Percentiles rank a stretch among this genome's conserved stretches.
Conservation (phyloP, 345 rosid species). For the Hypericum androsaemum region DNA sequence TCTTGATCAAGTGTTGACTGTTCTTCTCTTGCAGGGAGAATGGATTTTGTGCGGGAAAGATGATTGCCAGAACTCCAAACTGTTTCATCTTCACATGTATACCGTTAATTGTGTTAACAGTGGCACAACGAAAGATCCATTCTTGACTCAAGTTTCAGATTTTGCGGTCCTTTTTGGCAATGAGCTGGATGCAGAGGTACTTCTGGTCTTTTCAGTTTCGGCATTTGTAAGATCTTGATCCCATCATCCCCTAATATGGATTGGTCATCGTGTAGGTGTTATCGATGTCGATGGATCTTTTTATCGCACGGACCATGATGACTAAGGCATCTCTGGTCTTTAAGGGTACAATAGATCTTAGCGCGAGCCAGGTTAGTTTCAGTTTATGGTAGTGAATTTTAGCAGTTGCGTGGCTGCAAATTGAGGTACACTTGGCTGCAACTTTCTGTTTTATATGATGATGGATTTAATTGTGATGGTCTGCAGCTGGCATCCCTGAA, state of each 20-base stretch:
- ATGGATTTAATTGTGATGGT: slow-evolving; percentile 4
- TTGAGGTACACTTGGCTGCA: not conserved
- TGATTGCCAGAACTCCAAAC: slow-evolving; percentile 36
- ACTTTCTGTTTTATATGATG: not conserved
- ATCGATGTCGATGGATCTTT: slow-evolving; percentile 99
- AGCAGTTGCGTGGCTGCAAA: not conserved
- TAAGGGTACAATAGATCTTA: slow-evolving; percentile 54
- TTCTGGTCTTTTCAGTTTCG: not conserved
- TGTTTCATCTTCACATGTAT: slow-evolving; percentile 64
- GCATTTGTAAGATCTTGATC: not conserved
- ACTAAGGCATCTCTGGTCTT: slow-evolving; percentile 93
- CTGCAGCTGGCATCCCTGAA: slow-evolving; percentile 92
- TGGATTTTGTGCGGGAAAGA: slow-evolving; percentile 85
- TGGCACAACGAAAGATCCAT: slow-evolving; percentile 78
- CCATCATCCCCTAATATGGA: not conserved
- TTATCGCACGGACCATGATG: slow-evolving; percentile 96
- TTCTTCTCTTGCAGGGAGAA: slow-evolving; percentile 58
- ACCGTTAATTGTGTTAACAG: slow-evolving; percentile 51
- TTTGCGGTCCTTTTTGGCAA: slow-evolving; percentile 92
- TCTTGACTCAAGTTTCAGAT: slow-evolving; percentile 72
- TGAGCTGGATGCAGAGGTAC: slow-evolving; percentile 99
- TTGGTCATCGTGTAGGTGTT: slow-evolving; percentile 48
- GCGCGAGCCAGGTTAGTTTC: slow-evolving; percentile 67
- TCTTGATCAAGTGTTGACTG: too few relatives aligned
- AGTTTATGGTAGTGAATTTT: slow-evolving; percentile 4